Evolutionary conservation across 192 early-diverging fungal species (phyloP).

Genomic region (Coemansia reversa): DNA sequence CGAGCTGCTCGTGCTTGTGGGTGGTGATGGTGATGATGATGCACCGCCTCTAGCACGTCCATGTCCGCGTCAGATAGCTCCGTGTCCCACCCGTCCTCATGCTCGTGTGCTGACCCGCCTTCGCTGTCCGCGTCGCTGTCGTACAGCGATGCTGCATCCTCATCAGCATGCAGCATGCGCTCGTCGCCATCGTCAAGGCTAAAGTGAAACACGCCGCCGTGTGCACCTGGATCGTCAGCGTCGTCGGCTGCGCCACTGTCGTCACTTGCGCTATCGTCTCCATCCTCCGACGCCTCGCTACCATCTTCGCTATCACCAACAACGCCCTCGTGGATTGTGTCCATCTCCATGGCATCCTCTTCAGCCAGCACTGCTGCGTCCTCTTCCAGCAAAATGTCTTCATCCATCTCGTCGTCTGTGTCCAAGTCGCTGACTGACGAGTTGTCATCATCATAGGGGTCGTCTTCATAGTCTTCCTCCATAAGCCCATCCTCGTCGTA

Average conservation of each 20-base stretch:
- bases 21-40: slow-evolving; percentile 8
- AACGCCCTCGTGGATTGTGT: slow-evolving; percentile 36
- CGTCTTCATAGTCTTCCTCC: slow-evolving; percentile 54
- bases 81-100: slow-evolving; percentile 36
- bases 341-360: slow-evolving; percentile 58
- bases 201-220: not conserved
- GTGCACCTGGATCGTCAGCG: not conserved
- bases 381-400: slow-evolving; percentile 35
- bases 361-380: slow-evolving; percentile 72
- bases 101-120: slow-evolving; percentile 22
- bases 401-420: slow-evolving; percentile 69
- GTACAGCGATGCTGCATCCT: slow-evolving; percentile 58
- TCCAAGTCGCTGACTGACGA: slow-evolving; percentile 66
- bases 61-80: slow-evolving; percentile 33
- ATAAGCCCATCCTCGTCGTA: slow-evolving; percentile 39
- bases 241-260: slow-evolving; percentile 11
- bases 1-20: not conserved
- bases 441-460: slow-evolving; percentile 59
- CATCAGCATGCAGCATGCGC: slow-evolving; percentile 58
- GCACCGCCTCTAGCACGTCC: slow-evolving; percentile 16
- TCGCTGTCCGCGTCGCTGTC: slow-evolving; percentile 60
- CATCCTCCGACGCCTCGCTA: slow-evolving; percentile 36
- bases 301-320: slow-evolving; percentile 53
- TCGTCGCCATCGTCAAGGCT: slow-evolving; percentile 47
- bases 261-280: slow-evolving; percentile 38